Base-by-base conservation (phyloP, 768 basidiomycete genomes). In the Lentinula sp. region DNA sequence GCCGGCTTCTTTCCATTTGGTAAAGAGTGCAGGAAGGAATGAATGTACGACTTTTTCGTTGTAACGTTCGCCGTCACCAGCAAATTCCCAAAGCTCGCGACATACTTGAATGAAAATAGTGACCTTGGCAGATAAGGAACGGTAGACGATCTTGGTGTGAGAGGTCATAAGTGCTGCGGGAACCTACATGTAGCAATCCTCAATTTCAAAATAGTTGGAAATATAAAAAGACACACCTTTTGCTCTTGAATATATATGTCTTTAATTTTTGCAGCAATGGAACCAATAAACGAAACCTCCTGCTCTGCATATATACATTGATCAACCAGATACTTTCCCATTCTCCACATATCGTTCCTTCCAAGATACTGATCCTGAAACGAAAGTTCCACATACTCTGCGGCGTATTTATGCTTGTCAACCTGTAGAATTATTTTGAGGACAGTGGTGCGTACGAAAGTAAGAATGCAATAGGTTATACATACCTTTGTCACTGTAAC, bases 21-120 rank as follows among this genome's bases (percentile, higher is more conserved):
- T 72, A 67, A 98, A 95, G 3, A 98, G 81, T 13, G 90, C 83
- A 1, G 96, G 95, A 7, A 99, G 84, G 76, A 98, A 98, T 3
- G 95, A 93, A 70, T 98, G 95, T 2, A 96, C 90, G n/a, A 96
- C 91, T 76, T 98, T 98, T 71, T 98, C 97, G 69, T 93, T 90
- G 73, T 90, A 94, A 5, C 95, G 85, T 71, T 97, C 95, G 23
- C 97, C 97, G 63, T 98, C 97, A 39, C 92, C 94, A 23, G 95
- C 84, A 69, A 98, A 98, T 67, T 97, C 92, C 93, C 93, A 98
- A 59, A 97, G 84, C 70, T 98, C 97, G 52, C 88, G 85, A 71
- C 94, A 96, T 15, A 99, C 90, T 78, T 98, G 95, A 52, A 99
- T 93, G 72, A 97, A 96, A 60, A 98, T 88, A 18, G 92, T 97